Conservation (phyloP, 1,284 basidiomycete species). For the Ceratobasidium theobromae region DNA sequence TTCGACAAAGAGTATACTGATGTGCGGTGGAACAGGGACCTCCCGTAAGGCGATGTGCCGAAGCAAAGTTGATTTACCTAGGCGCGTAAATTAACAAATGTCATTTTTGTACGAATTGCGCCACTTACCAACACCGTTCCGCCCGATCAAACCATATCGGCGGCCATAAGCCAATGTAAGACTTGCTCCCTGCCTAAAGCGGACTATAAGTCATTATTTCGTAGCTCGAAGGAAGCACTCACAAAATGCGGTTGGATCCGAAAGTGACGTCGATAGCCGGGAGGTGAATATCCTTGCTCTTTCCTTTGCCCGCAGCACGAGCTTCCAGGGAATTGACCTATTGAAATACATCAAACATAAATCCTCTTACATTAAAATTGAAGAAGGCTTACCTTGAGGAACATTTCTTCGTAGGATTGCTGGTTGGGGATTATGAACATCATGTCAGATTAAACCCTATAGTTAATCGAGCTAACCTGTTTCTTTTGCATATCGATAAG, state of each 20-base stretch:
- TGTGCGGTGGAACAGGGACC: constrained; percentile 88
- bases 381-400: constrained; percentile 71
- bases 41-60: constrained; percentile 95
- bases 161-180: constrained; percentile 88
- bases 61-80: constrained; percentile 97
- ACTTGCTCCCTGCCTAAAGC: constrained; percentile 69
- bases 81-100: constrained; percentile 54
- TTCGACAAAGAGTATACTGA: constrained; percentile 97
- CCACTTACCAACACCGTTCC: constrained; percentile 57
- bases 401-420: constrained; percentile 98
- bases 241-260: constrained; percentile 91
- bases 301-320: constrained; percentile 77
- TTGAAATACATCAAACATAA: background rate
- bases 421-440: constrained; percentile 43
- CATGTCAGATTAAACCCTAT: constrained; percentile 10
- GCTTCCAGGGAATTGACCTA: constrained; percentile 94
- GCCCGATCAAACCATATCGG: constrained; percentile 83
- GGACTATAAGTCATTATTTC: constrained; percentile 32
- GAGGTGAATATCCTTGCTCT: constrained; percentile 95
- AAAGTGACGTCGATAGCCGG: constrained; percentile 96
- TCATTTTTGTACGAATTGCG: background rate
- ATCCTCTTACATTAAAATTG: background rate
- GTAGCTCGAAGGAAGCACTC: constrained; percentile 44
- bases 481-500: constrained; percentile 90
- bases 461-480: constrained; percentile 56